Percentiles rank a stretch among this genome's conserved stretches.
These are phyloP conservation scores for Venturia oleaginea DNA, from an alignment of 2,329 filamentous ascomycete species.

Conservation along the genomic window DNA sequence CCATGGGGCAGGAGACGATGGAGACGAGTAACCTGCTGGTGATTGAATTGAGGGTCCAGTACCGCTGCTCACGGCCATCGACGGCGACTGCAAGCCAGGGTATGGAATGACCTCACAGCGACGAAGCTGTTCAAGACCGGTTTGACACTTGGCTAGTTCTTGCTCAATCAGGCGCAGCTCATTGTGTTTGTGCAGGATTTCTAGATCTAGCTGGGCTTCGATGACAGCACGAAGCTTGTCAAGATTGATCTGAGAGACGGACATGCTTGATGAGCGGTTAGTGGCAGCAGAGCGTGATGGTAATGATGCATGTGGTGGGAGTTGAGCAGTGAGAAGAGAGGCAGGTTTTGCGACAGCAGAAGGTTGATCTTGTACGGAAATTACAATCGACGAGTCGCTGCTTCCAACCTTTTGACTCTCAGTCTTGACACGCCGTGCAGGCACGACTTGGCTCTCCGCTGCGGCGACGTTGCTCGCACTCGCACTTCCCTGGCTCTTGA, in stretches of 20 bases:
- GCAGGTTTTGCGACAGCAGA: not conserved
- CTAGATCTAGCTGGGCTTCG: slow-evolving; percentile 78
- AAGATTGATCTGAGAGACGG: slow-evolving; percentile 22
- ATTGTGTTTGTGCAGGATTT: slow-evolving; percentile 88
- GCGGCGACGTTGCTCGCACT: not conserved
- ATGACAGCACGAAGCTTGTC: slow-evolving; percentile 61
- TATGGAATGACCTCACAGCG: slow-evolving; percentile 89
- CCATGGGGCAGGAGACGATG: slow-evolving; percentile 76
- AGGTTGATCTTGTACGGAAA: slow-evolving; percentile 4
- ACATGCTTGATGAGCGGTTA: slow-evolving; percentile 17
- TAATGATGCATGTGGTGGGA: slow-evolving; percentile 4
- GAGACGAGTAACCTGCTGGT: slow-evolving; percentile 53
- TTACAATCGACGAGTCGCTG: not conserved
- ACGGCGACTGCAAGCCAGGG: slow-evolving; percentile 60
- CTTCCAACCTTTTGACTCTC: not conserved
- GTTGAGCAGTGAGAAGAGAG: not conserved
- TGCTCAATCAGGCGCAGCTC: slow-evolving; percentile 91
- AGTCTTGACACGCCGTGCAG: not conserved
- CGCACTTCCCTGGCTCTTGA: not conserved
- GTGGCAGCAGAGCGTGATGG: slow-evolving; percentile 21
- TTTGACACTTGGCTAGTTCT: slow-evolving; percentile 90
- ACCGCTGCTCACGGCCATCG: slow-evolving; percentile 62
- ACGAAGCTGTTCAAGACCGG: slow-evolving; percentile 85
- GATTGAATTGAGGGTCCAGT: slow-evolving; percentile 61
- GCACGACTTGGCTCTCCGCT: not conserved